Percentiles rank a stretch among this genome's conserved stretches.
Evolutionary conservation across 2,329 filamentous ascomycete species (phyloP).

Genomic region (Thelonectria rubi): DNA sequence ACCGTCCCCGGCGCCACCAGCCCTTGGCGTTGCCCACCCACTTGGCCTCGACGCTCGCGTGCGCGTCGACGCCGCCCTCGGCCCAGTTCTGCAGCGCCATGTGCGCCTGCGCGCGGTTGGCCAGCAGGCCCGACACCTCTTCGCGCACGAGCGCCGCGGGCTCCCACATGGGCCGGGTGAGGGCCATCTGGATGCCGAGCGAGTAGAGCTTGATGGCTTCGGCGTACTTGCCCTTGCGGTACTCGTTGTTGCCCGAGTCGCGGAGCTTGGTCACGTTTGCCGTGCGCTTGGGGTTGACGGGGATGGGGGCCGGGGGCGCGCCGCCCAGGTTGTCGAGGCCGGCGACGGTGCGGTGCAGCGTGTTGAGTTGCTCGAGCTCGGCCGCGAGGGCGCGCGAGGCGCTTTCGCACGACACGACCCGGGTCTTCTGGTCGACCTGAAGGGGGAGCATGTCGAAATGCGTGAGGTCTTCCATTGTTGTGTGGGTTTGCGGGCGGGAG

Average conservation of each 20-base stretch:
- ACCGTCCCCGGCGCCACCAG: constrained; percentile 90
- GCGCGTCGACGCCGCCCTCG: constrained; percentile 86
- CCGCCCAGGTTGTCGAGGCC: constrained; percentile 60
- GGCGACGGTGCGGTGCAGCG: constrained; percentile 78
- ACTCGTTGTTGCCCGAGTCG: constrained; percentile 84
- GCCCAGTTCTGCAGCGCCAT: constrained; percentile 86
- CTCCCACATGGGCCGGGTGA: constrained; percentile 86
- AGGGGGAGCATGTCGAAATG: constrained; percentile 86
- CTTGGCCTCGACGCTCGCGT: constrained; percentile 88
- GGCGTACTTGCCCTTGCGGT: constrained; percentile 77
- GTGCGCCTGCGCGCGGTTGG: constrained; percentile 89
- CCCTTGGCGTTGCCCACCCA: constrained; percentile 89
- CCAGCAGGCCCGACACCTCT: constrained; percentile 81
- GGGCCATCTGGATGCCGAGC: constrained; percentile 90
- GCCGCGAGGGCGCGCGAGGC: constrained; percentile 62
- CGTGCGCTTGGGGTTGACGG: constrained; percentile 90
- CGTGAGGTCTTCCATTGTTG: constrained; percentile 66
- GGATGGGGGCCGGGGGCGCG: constrained; percentile 85
- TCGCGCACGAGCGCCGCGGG: constrained; percentile 83
- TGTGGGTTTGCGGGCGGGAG: constrained; percentile 10
- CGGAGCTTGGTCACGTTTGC: constrained; percentile 90
- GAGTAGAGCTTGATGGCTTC: constrained; percentile 85
- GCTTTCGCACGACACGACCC: constrained; percentile 68
- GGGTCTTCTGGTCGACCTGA: constrained; percentile 81
- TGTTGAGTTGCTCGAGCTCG: constrained; percentile 80